Percentiles rank a stretch among this genome's conserved stretches.
Conservation (phyloP, 495 filamentous ascomycete genomes). For the Xylaria venustula region DNA sequence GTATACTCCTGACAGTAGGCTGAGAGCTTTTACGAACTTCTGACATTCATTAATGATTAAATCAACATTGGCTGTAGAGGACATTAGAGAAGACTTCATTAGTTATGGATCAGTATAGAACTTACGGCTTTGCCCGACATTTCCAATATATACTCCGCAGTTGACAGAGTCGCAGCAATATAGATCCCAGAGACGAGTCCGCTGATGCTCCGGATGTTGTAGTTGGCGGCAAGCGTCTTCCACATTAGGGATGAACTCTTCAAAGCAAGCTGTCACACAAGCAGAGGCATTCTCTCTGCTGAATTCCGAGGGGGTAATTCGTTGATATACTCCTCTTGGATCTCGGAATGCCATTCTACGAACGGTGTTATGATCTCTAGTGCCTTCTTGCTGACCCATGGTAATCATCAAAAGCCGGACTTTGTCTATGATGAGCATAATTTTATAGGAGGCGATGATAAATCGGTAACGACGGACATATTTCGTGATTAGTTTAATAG, state of each 20-base stretch:
- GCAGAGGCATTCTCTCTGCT: slow-evolving; percentile 16
- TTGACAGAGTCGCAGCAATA: slow-evolving; percentile 47
- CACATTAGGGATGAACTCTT: slow-evolving; percentile 21
- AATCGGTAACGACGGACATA: slow-evolving; percentile 25
- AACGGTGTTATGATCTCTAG: neutral
- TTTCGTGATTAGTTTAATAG: slow-evolving; percentile 7
- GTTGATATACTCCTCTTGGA: neutral
- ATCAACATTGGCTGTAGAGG: slow-evolving; percentile 39
- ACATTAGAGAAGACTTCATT: slow-evolving; percentile 22
- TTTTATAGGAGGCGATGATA: slow-evolving; percentile 14
- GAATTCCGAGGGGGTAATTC: slow-evolving; percentile 7
- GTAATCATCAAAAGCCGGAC: slow-evolving; percentile 1
- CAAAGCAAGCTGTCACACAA: slow-evolving; percentile 23
- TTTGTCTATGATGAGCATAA: slow-evolving; percentile 18
- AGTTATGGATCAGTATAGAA: slow-evolving; percentile 14
- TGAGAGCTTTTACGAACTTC: slow-evolving; percentile 32
- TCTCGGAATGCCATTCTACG: neutral
- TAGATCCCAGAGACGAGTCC: slow-evolving; percentile 33
- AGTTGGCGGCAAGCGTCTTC: slow-evolving; percentile 25
- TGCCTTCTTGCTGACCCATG: slow-evolving; percentile 16
- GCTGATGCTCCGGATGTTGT: slow-evolving; percentile 16
- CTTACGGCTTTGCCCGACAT: slow-evolving; percentile 43
- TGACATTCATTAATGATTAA: slow-evolving; percentile 49
- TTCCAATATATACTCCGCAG: slow-evolving; percentile 41
- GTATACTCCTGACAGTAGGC: neutral